Percentiles rank a stretch among this genome's conserved stretches.
Conservation (phyloP, 139 green algal genomes). For the Pseudopediastrum boryanum region DNA sequence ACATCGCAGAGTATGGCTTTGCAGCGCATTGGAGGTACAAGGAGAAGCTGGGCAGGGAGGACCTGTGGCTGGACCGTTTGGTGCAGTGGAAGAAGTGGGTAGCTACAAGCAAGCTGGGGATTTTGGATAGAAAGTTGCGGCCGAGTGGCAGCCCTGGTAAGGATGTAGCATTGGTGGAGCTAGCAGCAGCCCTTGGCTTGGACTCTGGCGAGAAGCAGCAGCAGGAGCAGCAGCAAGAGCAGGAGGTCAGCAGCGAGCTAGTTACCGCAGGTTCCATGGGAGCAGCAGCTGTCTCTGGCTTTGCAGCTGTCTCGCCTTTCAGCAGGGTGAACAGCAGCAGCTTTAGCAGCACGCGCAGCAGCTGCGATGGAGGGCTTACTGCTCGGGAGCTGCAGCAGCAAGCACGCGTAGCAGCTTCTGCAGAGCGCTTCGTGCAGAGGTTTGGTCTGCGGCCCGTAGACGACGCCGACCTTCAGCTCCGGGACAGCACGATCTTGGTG, state of each 20-base stretch:
- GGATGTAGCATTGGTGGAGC: slow-evolving; percentile 23
- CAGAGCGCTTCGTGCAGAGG: slow-evolving; percentile 11
- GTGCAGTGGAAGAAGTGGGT: slow-evolving; percentile 45
- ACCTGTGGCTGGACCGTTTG: slow-evolving; percentile 38
- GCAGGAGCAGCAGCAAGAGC: slow-evolving; percentile 3
- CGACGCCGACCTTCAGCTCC: slow-evolving; percentile 20
- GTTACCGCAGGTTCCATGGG: neutral
- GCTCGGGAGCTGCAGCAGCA: neutral
- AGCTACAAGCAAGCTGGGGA: slow-evolving; percentile 29
- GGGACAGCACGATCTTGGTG: slow-evolving; percentile 15
- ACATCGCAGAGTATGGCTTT: slow-evolving; percentile 86
- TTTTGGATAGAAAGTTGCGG: slow-evolving; percentile 28
- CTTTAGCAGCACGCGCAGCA: neutral
- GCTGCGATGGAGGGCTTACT: neutral
- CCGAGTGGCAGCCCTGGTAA: slow-evolving; percentile 17
- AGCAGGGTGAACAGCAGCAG: slow-evolving; percentile 1
- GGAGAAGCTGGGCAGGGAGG: slow-evolving; percentile 58
- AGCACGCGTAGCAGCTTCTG: neutral
- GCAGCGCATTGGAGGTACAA: slow-evolving; percentile 96
- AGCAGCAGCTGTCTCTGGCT: neutral
- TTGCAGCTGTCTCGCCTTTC: neutral
- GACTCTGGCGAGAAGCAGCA: neutral
- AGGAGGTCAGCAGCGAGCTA: too few relatives aligned
- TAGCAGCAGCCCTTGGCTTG: slow-evolving; percentile 5
- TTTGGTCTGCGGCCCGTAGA: slow-evolving; percentile 36